A percentile compares a stretch with the other conserved stretches of the same genome.
These are phyloP conservation scores for Phytopythium montanum DNA, from an alignment of 352 stramenopile species.

Conservation along the genomic window DNA sequence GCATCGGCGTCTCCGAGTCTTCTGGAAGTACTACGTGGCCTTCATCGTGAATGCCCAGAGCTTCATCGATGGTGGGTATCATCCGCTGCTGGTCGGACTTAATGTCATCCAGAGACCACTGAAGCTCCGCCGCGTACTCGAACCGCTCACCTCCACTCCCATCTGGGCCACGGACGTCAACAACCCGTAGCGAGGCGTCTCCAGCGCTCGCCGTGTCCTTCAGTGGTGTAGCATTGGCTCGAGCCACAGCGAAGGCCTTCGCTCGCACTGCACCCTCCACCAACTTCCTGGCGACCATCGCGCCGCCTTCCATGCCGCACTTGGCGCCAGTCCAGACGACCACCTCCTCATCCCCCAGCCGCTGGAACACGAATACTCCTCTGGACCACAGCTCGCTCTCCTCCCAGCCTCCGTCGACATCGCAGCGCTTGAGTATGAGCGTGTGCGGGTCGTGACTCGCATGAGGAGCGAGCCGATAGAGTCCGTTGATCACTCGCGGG, in stretches of 20 bases:
- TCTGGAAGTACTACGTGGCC: not conserved
- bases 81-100: not conserved
- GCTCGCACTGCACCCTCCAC: not conserved
- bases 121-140: slow-evolving; percentile 1
- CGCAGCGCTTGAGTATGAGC: slow-evolving; percentile 48
- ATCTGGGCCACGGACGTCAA: slow-evolving; percentile 20
- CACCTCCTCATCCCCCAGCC: slow-evolving; percentile 7
- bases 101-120: not conserved
- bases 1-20: slow-evolving; percentile 8
- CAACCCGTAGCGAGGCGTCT: not conserved
- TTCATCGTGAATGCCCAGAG: not conserved
- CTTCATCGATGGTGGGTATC: not conserved
- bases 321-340: slow-evolving; percentile 36
- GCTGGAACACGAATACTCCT: slow-evolving; percentile 48
- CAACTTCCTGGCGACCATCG: slow-evolving; percentile 9
- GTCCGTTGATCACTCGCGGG: slow-evolving; percentile 8
- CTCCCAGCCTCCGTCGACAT: not conserved
- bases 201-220: not conserved
- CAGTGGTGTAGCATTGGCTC: not conserved
- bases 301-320: slow-evolving; percentile 25
- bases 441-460: slow-evolving; percentile 35
- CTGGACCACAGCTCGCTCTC: slow-evolving; percentile 25
- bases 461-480: slow-evolving; percentile 49
- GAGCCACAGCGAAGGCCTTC: not conserved
- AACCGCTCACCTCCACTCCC: not conserved